phyloP scores from a whole-genome alignment of 2,329 filamentous ascomycete species.

The Aspergillus ruber region DNA sequence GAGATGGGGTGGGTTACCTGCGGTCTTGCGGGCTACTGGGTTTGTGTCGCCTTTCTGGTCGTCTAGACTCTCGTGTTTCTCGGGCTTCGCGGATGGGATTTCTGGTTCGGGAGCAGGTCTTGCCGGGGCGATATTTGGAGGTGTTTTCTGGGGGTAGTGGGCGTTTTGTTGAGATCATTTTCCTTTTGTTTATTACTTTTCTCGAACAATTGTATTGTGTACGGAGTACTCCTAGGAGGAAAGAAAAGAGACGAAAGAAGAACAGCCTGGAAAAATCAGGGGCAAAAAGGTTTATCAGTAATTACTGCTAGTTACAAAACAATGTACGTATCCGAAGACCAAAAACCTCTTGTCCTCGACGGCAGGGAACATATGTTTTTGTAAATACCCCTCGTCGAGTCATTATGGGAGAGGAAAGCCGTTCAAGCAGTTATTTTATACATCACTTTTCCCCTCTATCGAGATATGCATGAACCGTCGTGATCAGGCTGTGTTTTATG shows the following conservation, averaged over 20 bases:
- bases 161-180: slow-evolving; percentile 17
- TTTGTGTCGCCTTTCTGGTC: slow-evolving; percentile 22
- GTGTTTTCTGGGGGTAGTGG: slow-evolving; percentile 27
- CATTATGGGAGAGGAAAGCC: too few species aligned
- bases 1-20: slow-evolving; percentile 24
- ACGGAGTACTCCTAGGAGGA: neutral
- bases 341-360: too few species aligned
- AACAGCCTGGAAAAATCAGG: slow-evolving; percentile 3
- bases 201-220: neutral
- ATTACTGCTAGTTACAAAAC: too few species aligned
- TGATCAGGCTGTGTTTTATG: neutral
- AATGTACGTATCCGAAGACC: too few species aligned
- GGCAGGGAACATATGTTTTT: too few species aligned
- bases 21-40: slow-evolving; percentile 27
- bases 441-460: too few species aligned
- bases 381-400: too few species aligned
- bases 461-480: too few species aligned
- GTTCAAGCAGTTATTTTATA: too few species aligned
- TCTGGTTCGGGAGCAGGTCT: slow-evolving; percentile 30
- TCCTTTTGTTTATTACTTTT: neutral
- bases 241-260: neutral
- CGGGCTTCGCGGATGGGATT: slow-evolving; percentile 27
- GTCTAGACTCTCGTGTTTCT: slow-evolving; percentile 22
- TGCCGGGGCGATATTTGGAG: slow-evolving; percentile 37
- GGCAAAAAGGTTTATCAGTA: neutral